Evolutionary conservation across 1,284 basidiomycete species (phyloP), one percentile per base, ranked within the genome.

Genomic region (Sphagnurus paluster): DNA sequence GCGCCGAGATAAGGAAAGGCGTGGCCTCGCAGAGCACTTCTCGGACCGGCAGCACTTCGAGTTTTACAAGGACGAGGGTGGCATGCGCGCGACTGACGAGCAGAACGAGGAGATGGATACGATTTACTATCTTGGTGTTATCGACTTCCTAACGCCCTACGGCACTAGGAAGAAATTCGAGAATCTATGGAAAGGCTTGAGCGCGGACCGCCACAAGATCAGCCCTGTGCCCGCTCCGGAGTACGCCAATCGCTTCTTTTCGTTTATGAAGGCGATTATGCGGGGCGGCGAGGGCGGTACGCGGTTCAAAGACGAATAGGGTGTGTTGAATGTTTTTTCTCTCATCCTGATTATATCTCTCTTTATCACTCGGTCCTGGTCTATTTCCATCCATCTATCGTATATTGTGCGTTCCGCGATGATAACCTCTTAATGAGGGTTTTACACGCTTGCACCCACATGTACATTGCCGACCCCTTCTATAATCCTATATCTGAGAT

Each of bases 31-130:
- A 11, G 48, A 53, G 25, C 40, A 64, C 61, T 79, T 71, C 49
- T 81, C 80, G 35, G 93, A 97, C 58, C 79, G 91, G 19, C 79
- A 85, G 38, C 82, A 93, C 53, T 94, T 96, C 64, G 66, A 97
- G 29, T 99, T 98, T 69, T 98, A 98, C 63, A 92, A 96, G 61
- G 94, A 99, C 62, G 97, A 99, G 61, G 95, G 95, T 19, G 96
- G 97, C 1, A 67, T 97, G 48, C 81, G 87, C 23, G 92, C 93
- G 20, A 97, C 95, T 11, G 85, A 96, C 64, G 93, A 96, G 57
- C 66, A 64, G 19, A 96, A 98, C 63, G 72, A 79, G 24, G 69
- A 78, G 2, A 69, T 88, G 65, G 83, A 88, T 55, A 82, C 80
- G 41, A 90, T 99, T 50, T 99, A 98, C 68, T 99, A 99, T 67